Evolutionary conservation across 768 basidiomycete genomes (phyloP).

Genomic region (Leccinum aurantiacum): DNA sequence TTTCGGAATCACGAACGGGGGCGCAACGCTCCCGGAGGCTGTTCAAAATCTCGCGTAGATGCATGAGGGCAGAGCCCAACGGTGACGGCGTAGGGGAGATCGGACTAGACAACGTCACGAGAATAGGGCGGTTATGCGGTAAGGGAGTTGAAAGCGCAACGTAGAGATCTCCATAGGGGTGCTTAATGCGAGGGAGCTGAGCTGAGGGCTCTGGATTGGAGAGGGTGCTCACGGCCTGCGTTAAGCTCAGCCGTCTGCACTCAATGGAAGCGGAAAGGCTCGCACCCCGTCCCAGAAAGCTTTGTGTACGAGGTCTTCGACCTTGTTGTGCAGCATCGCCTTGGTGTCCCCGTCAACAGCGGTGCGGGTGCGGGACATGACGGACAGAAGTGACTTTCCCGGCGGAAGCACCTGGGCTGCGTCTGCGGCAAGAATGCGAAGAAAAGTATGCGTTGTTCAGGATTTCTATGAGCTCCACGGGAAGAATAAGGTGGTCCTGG

Average conservation of each 20-base stretch:
- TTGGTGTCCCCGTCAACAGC: conserved; percentile 17
- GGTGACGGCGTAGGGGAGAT: conserved; percentile 69
- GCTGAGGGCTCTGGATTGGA: conserved; percentile 57
- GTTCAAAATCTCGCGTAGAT: conserved; percentile 53
- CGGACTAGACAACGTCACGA: conserved; percentile 55
- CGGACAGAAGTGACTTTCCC: conserved; percentile 70
- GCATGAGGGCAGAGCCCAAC: conserved; percentile 53
- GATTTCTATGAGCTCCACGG: conserved; percentile 53
- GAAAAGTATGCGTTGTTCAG: conserved; percentile 61
- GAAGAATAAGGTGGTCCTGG: conserved; percentile 37
- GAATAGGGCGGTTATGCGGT: conserved; percentile 49
- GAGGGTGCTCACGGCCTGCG: conserved; percentile 55
- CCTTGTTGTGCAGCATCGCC: conserved; percentile 46
- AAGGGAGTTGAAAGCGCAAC: conserved; percentile 54
- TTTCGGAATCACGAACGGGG: conserved; percentile 56
- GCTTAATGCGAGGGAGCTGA: conserved; percentile 59
- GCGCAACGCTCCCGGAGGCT: conserved; percentile 63
- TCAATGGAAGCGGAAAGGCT: conserved; percentile 12
- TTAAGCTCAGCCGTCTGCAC: conserved; percentile 20
- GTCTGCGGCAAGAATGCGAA: conserved; percentile 67
- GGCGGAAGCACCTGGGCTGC: conserved; percentile 61
- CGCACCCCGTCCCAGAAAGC: conserved; percentile 78
- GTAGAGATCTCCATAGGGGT: conserved; percentile 54
- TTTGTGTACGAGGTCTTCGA: conserved; percentile 48
- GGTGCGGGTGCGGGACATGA: conserved; percentile 41